Evolutionary conservation across 768 basidiomycete genomes (phyloP), one percentile per base, ranked within the genome.

Genomic region (Trametes punicea): DNA sequence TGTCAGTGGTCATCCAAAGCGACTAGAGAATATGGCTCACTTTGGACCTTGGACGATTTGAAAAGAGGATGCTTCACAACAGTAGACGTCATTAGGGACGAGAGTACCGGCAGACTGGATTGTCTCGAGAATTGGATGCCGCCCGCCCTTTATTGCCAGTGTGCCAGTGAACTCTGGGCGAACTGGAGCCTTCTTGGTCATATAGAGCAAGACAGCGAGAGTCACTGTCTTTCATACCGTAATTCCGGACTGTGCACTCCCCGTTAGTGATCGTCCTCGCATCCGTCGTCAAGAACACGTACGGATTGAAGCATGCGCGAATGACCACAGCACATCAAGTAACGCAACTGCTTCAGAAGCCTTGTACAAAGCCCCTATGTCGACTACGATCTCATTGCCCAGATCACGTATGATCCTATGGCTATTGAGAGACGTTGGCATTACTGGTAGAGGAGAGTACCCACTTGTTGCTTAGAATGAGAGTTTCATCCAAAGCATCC

Each of bases 31-130:
- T 16, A n/a, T 13, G 25, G 61, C 82, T 65, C 63, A 91, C 90
- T 93, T 93, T 2, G 92, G 92, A 0, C 95, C 95, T 60, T 91
- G 93, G 29, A 99, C 80, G 27, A 98, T 81, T 70, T 98, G 94
- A 67, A 99, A 98, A 2, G 81, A 81, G 2, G 92, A 87, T 1
- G 88, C 81, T 56, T 87, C 82, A 55, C 86, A 89, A 64, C 90
- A 90, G 64, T 90, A 99, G 1, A 90, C 85, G 67, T 98, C 96
- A 65, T 98, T 98, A 4, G 91, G 80, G 3, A 98, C 84, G 25
- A 94, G 75, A 4, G 78, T 82, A 3, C 85, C 88, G 0, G 81
- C 79, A 1, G 82, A 74, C 57, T 87, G 83, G 2, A 87, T 75
- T 5, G 75, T 84, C 68, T 96, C 92, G 13, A 96, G 77, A 6